phyloP scores from a whole-genome alignment of 1,139 yeast genomes.

The Blastobotrys serpentis region DNA sequence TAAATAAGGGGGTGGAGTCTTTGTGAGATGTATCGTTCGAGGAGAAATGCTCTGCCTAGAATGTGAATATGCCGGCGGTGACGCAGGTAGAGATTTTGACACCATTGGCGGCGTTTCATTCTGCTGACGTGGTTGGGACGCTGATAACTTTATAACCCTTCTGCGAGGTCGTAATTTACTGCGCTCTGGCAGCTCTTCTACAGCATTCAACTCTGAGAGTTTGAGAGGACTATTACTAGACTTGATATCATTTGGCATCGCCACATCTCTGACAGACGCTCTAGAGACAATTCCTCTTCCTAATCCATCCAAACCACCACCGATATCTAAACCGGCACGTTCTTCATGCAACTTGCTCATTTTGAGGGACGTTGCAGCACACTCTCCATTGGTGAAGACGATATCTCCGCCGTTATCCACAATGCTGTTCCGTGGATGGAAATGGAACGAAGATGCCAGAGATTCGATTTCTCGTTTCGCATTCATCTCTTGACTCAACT shows the following conservation, averaged over 20 bases:
- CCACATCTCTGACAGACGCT: background rate
- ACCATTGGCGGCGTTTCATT: no score
- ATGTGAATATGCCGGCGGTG: no score
- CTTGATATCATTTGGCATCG: no score
- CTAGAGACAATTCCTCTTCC: background rate
- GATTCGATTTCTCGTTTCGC: slow-evolving; percentile 3
- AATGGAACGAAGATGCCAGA: slow-evolving; percentile 7
- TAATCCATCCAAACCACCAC: background rate
- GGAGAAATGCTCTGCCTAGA: no score
- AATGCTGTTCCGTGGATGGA: slow-evolving; percentile 12
- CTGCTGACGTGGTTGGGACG: no score
- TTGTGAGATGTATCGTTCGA: no score
- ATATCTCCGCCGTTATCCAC: background rate
- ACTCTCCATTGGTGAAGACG: background rate
- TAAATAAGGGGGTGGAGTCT: no score
- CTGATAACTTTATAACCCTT: no score
- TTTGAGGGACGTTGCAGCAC: slow-evolving; percentile 1
- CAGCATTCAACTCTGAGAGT: background rate
- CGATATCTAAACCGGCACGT: background rate
- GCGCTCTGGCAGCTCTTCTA: background rate
- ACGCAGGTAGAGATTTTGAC: no score
- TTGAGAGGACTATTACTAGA: no score
- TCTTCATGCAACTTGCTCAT: background rate
- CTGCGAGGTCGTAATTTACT: no score
- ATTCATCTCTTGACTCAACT: slow-evolving; percentile 39